Base-by-base conservation (phyloP, 306 rosid species). In the Macrotyloma uniflorum region DNA sequence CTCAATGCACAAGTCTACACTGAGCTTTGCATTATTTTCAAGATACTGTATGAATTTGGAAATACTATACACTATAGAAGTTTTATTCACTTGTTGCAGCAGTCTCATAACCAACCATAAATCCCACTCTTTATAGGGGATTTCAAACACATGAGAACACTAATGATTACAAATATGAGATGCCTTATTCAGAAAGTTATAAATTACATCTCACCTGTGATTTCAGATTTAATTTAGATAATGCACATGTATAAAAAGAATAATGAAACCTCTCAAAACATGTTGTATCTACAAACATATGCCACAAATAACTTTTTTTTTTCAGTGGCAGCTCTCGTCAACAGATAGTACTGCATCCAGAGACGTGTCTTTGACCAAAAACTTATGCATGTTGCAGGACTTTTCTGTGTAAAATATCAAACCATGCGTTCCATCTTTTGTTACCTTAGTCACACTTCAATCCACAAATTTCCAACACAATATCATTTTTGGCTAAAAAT, bases 381-480 rank as follows among this genome's bases (percentile, higher is more conserved):
- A 22, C 67, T 32, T 20, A 30, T 61, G 80, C 82, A 68, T 72
- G 62, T 50, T 78, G 79, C 68, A 80, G 38, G 67, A 75, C 53
- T 45, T 75, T 40, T 78, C 59, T 62, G 68, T 80, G 66, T 62
- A 47, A 19, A 26, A 47, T 43, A 43, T 23, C 43, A 69, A 82
- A 87, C 80, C 47, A 54, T 55, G 77, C 50, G 79, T 72, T 83
- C 47, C 72, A 69, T 70, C 61, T 54, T 43, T 0, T 43, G 22
- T 67, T 61, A 20, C 35, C 24, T 72, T 55, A 88, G 85, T 89
- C 91, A 79, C 98, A 93, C 74, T 93, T 86, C 91, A 93, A 73
- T 59, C 96, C 97, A 59, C 98, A 93, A 55, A 91, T 80, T 84
- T 93, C 98, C 67, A 93, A 66, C 10, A 91, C 90, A 26, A 88